Conservation (phyloP, 2,329 filamentous ascomycete species). For the Tolypocladium cylindrosporum region DNA sequence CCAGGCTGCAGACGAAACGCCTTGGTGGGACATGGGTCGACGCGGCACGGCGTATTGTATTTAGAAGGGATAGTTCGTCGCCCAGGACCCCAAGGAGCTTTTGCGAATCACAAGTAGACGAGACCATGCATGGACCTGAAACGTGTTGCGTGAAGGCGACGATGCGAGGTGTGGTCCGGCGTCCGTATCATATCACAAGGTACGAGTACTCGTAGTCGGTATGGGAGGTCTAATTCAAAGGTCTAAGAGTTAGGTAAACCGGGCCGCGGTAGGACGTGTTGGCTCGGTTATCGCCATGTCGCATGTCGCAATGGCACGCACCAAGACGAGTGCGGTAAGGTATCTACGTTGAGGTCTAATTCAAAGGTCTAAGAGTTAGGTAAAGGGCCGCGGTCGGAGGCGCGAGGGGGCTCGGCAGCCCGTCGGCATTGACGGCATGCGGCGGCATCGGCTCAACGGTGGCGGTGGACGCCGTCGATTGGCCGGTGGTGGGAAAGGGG, state of each 20-base stretch:
- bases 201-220: too few relatives aligned
- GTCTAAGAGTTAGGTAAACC: not conserved
- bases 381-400: not conserved
- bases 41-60: not conserved
- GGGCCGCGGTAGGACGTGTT: not conserved
- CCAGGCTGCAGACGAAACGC: not conserved
- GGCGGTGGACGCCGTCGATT: not conserved
- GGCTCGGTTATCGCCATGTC: not conserved
- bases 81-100: not conserved
- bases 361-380: not conserved
- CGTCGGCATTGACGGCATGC: slow-evolving; percentile 6
- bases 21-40: not conserved
- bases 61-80: not conserved
- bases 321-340: not conserved
- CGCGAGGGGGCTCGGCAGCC: not conserved
- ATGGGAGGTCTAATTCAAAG: not conserved
- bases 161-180: too few relatives aligned
- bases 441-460: slow-evolving; percentile 9
- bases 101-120: not conserved
- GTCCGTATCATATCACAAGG: too few relatives aligned
- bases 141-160: not conserved
- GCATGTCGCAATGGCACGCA: too few relatives aligned
- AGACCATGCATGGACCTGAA: not conserved
- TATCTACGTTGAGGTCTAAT: not conserved
- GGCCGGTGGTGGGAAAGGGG: not conserved